phyloP scores from a whole-genome alignment of 2,329 filamentous ascomycete species.

The Apiospora kogelbergensis region DNA sequence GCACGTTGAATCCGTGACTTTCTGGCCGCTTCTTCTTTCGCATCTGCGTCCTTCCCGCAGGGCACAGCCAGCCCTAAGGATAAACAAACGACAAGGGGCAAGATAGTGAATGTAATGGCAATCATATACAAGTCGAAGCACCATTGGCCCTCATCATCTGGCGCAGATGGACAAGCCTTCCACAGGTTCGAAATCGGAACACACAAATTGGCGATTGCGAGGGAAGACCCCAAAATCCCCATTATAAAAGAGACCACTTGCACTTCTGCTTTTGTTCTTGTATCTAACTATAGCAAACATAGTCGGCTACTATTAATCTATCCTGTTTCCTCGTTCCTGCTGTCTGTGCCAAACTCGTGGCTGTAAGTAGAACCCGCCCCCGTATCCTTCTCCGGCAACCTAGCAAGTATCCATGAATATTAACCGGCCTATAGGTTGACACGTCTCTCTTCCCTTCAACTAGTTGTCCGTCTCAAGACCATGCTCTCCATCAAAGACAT shows the following conservation, averaged over 20 bases:
- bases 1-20: neutral
- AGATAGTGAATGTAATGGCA: neutral
- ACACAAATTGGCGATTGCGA: neutral
- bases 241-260: neutral
- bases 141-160: neutral
- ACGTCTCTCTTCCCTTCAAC: neutral
- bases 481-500: neutral
- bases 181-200: neutral
- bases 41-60: neutral
- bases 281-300: neutral
- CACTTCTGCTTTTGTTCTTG: neutral
- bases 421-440: neutral
- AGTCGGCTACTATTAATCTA: neutral
- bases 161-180: neutral
- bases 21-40: neutral
- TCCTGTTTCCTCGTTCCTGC: no score
- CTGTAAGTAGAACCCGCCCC: neutral
- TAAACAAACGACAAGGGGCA: neutral
- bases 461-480: neutral
- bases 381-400: neutral
- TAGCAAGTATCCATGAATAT: neutral
- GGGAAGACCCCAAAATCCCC: neutral
- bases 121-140: neutral
- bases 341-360: neutral
- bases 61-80: neutral